phyloP scores from a whole-genome alignment of 1,139 yeast genomes.

The Lodderomyces jiufengensis region DNA sequence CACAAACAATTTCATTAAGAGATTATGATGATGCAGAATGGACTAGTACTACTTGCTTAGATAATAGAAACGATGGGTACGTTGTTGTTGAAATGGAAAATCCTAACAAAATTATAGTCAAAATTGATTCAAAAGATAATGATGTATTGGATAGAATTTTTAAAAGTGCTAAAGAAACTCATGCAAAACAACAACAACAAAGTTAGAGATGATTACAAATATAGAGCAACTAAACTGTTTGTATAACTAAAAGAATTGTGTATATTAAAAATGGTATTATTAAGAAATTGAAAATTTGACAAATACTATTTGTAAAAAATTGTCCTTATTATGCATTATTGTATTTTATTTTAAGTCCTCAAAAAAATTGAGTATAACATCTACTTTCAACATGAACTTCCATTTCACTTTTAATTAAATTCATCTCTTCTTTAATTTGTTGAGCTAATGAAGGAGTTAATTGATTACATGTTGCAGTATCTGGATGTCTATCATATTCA shows the following conservation, averaged over 20 bases:
- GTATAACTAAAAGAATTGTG: too few relatives aligned
- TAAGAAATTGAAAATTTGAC: background rate
- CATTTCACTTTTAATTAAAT: slow-evolving; percentile 75
- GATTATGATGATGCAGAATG: slow-evolving; percentile 53
- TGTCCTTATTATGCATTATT: background rate
- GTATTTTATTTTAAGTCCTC: too few relatives aligned
- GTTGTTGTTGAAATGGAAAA: slow-evolving; percentile 47
- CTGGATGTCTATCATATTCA: slow-evolving; percentile 93
- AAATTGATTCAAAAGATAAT: slow-evolving; percentile 32
- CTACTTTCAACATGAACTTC: slow-evolving; percentile 72
- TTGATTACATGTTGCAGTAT: slow-evolving; percentile 88
- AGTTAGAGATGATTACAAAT: too few relatives aligned
- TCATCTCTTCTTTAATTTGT: slow-evolving; percentile 82
- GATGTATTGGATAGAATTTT: slow-evolving; percentile 42
- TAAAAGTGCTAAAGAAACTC: slow-evolving; percentile 40
- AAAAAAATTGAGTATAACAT: slow-evolving; percentile 82
- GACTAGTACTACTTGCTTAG: slow-evolving; percentile 52
- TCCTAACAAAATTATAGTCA: slow-evolving; percentile 43
- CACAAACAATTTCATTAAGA: slow-evolving; percentile 43
- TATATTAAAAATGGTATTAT: too few relatives aligned
- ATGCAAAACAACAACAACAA: slow-evolving; percentile 18
- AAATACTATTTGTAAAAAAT: background rate
- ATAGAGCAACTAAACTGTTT: too few relatives aligned
- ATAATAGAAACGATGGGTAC: slow-evolving; percentile 32
- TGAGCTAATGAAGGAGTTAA: slow-evolving; percentile 87